phyloP scores from a whole-genome alignment of 371 early-diverging fungal species.

The Amoeboaphelidium protococcarum region DNA sequence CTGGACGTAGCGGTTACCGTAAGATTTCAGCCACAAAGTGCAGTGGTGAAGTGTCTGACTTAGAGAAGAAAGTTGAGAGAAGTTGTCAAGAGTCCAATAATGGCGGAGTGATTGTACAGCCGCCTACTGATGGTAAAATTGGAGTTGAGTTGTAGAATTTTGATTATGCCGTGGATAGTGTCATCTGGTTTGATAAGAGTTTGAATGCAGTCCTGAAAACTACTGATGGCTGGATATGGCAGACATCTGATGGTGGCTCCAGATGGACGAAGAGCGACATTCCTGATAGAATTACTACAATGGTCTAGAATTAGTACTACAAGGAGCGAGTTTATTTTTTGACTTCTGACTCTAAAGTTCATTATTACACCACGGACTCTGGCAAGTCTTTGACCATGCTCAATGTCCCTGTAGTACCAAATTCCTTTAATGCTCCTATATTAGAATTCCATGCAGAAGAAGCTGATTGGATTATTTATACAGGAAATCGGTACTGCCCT shows the following conservation, averaged over 20 bases:
- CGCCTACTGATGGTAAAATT: not conserved
- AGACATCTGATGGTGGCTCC: no score
- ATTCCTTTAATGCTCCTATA: conserved; percentile 19
- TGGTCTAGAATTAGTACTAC: conserved; percentile 39
- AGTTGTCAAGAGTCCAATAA: no score
- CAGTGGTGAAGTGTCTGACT: conserved; percentile 16
- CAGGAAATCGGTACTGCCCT: conserved; percentile 31
- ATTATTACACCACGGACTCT: conserved; percentile 32
- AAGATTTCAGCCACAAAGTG: conserved; percentile 55
- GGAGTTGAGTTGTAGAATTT: conserved; percentile 4
- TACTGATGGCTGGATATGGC: no score
- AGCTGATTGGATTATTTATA: conserved; percentile 40
- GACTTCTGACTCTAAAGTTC: conserved; percentile 22
- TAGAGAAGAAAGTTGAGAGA: conserved; percentile 14
- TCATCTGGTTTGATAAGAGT: conserved; percentile 20
- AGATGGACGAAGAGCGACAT: no score
- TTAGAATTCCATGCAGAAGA: conserved; percentile 57
- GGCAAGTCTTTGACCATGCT: conserved; percentile 30
- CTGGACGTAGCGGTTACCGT: conserved; percentile 61
- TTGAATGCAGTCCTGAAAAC: no score
- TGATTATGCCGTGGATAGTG: conserved; percentile 10
- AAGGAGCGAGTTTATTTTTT: conserved; percentile 36
- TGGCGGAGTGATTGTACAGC: no score
- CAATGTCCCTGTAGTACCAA: conserved; percentile 26
- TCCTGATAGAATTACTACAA: conserved; percentile 3